Conservation (phyloP, 108 stramenopile genomes). For the Skeletonema menzelii region DNA sequence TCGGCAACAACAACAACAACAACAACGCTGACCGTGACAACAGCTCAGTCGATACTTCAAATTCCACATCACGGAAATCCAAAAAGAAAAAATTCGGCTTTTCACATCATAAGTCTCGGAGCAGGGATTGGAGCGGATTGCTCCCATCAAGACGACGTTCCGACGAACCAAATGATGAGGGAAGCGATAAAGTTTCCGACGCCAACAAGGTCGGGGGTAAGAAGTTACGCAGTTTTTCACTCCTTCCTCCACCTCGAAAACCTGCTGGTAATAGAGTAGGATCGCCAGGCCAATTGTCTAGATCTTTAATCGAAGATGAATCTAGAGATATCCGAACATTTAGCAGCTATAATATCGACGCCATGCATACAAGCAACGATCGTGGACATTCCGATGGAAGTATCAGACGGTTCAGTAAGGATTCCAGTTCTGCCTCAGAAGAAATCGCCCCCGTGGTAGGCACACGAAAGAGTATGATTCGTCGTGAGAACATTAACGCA, state of each 20-base stretch:
- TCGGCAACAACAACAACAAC: not conserved
- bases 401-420: not conserved
- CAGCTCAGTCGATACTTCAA: not conserved
- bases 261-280: not conserved
- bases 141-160: slow-evolving; percentile 4
- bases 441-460: not conserved
- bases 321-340: no score
- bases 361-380: no score
- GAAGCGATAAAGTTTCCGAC: not conserved
- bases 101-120: not conserved
- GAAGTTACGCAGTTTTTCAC: not conserved
- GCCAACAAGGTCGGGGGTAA: not conserved
- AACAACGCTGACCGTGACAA: not conserved
- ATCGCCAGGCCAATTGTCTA: not conserved
- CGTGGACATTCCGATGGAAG: not conserved
- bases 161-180: not conserved
- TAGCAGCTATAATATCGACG: no score
- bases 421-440: not conserved
- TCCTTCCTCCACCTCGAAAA: not conserved
- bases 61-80: not conserved
- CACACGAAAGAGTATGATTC: slow-evolving; percentile 3
- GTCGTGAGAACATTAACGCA: slow-evolving; percentile 23
- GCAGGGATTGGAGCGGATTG: not conserved
- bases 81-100: not conserved
- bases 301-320: not conserved